Percentiles rank a stretch among this genome's conserved stretches.
phyloP scores from a whole-genome alignment of 164 flowering plant species.

The Aristolochia contorta region DNA sequence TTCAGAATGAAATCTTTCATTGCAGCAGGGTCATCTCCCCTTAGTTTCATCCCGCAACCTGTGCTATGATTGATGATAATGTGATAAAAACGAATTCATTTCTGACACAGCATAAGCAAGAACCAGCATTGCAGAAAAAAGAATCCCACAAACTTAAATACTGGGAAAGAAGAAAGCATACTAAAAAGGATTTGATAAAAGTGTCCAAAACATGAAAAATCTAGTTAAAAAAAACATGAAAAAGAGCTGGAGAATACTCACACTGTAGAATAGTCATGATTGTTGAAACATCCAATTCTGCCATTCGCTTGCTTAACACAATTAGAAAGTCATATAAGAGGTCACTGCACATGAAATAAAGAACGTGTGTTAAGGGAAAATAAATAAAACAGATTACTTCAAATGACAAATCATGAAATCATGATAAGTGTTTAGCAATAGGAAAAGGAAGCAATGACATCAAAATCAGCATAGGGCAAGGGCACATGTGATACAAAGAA shows the following conservation, averaged over 20 bases:
- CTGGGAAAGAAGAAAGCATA: not conserved
- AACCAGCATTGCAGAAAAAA: not conserved
- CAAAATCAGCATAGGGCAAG: not conserved
- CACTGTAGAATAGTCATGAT: conserved; percentile 77
- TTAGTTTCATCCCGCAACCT: conserved; percentile 97
- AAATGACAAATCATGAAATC: too few relatives aligned
- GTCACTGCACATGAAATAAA: conserved; percentile 46
- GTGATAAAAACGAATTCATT: not conserved
- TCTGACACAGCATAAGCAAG: conserved; percentile 1
- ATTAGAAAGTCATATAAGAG: conserved; percentile 73
- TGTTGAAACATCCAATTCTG: conserved; percentile 80
- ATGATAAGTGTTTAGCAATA: conserved; percentile 1
- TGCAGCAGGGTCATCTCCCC: conserved; percentile 81
- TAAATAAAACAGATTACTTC: too few relatives aligned
- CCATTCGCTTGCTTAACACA: conserved; percentile 62
- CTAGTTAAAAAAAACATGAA: not conserved
- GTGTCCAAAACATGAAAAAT: not conserved
- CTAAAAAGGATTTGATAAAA: not conserved
- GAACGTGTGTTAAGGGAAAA: too few relatives aligned
- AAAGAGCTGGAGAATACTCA: conserved; percentile 24
- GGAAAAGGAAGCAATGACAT: not conserved
- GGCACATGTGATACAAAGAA: not conserved
- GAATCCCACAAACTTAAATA: not conserved
- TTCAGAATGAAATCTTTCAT: conserved; percentile 74
- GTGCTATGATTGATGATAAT: not conserved